phyloP scores from a whole-genome alignment of 805 yeast species.

The Clavispora santaluciae region DNA sequence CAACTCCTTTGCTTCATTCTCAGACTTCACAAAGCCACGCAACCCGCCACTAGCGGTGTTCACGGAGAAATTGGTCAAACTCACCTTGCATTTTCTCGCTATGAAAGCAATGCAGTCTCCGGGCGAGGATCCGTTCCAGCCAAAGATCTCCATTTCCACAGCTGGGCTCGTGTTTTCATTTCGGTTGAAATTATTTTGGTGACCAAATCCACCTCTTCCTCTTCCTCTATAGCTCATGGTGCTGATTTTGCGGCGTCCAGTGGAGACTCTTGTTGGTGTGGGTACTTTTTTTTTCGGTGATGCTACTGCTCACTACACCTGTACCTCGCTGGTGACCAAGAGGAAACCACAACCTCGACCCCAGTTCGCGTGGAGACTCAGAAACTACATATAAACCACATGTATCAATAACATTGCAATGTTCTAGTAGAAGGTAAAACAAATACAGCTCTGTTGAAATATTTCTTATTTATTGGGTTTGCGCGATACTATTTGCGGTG shows the following conservation, averaged over 20 bases:
- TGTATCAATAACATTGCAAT: no score
- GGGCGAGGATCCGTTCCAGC: slow-evolving; percentile 78
- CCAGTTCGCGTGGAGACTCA: no score
- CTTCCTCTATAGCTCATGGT: slow-evolving; percentile 9
- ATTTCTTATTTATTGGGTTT: no score
- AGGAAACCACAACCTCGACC: no score
- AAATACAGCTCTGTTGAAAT: no score
- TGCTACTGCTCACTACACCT: background rate
- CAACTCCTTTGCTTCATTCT: slow-evolving; percentile 55
- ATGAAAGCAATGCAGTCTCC: slow-evolving; percentile 67
- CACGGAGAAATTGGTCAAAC: slow-evolving; percentile 47
- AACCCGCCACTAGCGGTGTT: slow-evolving; percentile 48
- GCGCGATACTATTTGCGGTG: no score
- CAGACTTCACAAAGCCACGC: slow-evolving; percentile 52
- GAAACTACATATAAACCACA: no score
- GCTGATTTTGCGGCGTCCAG: background rate
- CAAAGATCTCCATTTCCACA: slow-evolving; percentile 23
- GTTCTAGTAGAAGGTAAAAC: no score
- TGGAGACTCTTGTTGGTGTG: background rate
- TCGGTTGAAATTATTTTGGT: slow-evolving; percentile 3
- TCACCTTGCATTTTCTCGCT: slow-evolving; percentile 58
- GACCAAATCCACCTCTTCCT: slow-evolving; percentile 14
- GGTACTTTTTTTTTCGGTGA: background rate
- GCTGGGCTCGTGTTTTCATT: background rate
- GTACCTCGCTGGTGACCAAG: background rate